Evolutionary conservation across 345 rosid genomes (phyloP).

Genomic region (Reutealis trisperma): DNA sequence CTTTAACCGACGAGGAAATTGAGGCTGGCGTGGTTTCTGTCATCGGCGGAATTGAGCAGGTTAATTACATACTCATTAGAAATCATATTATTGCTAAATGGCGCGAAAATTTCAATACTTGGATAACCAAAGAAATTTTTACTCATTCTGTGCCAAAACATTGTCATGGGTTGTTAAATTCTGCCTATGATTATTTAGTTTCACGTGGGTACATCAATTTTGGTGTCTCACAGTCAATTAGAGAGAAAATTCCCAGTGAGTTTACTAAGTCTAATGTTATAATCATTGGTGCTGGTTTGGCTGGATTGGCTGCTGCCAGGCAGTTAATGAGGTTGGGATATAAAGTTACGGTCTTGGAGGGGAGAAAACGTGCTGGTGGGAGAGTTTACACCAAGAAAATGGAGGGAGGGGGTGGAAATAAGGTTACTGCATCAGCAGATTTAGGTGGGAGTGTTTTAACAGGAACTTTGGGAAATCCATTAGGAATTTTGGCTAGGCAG

Average conservation of each 20-base stretch:
- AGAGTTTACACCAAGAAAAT: slow-evolving; percentile 92
- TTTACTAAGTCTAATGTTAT: slow-evolving; percentile 51
- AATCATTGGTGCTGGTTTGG: slow-evolving; percentile 84
- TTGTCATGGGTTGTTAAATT: slow-evolving; percentile 63
- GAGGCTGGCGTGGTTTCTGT: slow-evolving; percentile 77
- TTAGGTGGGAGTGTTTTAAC: slow-evolving; percentile 97
- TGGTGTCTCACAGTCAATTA: slow-evolving; percentile 76
- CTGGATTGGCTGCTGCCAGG: slow-evolving; percentile 89
- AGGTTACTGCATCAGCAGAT: slow-evolving; percentile 79
- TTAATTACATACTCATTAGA: slow-evolving; percentile 84
- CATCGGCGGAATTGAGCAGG: slow-evolving; percentile 93
- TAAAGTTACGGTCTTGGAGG: slow-evolving; percentile 87
- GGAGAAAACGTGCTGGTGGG: slow-evolving; percentile 98
- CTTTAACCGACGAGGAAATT: slow-evolving; percentile 84
- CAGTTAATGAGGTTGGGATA: slow-evolving; percentile 89
- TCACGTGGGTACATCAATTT: slow-evolving; percentile 82
- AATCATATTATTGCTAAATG: slow-evolving; percentile 86
- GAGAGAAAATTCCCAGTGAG: slow-evolving; percentile 64
- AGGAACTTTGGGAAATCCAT: slow-evolving; percentile 89
- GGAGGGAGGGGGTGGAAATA: slow-evolving; percentile 70
- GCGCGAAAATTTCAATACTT: slow-evolving; percentile 71
- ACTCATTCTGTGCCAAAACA: slow-evolving; percentile 66
- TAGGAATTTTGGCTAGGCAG: slow-evolving; percentile 87
- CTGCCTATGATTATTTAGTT: slow-evolving; percentile 78
- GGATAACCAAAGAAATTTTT: slow-evolving; percentile 81